Percentiles rank a stretch among this genome's conserved stretches.
These are phyloP conservation scores for Monosporascus cannonballus DNA, from an alignment of 2,329 filamentous ascomycete species.

Conservation along the genomic window DNA sequence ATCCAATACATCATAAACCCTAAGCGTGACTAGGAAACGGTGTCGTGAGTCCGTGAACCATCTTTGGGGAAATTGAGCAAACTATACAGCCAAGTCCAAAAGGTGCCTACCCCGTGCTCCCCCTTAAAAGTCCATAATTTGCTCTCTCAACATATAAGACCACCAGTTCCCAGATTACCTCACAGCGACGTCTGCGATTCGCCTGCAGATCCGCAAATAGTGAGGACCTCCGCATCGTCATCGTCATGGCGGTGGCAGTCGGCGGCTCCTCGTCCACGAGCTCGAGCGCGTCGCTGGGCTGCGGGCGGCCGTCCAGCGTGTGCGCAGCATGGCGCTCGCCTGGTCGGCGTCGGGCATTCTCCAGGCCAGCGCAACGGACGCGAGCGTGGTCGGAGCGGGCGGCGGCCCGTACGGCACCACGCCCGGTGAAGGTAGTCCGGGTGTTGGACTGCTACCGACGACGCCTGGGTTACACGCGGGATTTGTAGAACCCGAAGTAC, in stretches of 20 bases:
- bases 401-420: slow-evolving; percentile 18
- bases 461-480: neutral
- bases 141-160: too few species aligned
- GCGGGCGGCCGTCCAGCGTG: slow-evolving; percentile 1
- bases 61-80: too few species aligned
- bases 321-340: slow-evolving; percentile 11
- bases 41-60: too few species aligned
- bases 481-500: neutral
- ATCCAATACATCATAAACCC: too few species aligned
- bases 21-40: too few species aligned
- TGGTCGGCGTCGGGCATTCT: slow-evolving; percentile 10
- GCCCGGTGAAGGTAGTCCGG: slow-evolving; percentile 11
- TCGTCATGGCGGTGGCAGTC: slow-evolving; percentile 5
- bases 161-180: too few species aligned
- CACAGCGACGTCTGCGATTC: slow-evolving; percentile 6
- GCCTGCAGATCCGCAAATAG: slow-evolving; percentile 4
- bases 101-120: too few species aligned
- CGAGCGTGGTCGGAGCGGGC: slow-evolving; percentile 17
- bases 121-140: too few species aligned
- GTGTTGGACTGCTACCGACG: neutral
- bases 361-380: slow-evolving; percentile 17
- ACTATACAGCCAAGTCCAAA: too few species aligned
- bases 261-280: slow-evolving; percentile 9
- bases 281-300: neutral
- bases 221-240: neutral